These are phyloP conservation scores for Achlya hypogyna DNA, from an alignment of 352 stramenopile species.

Conservation along the genomic window DNA sequence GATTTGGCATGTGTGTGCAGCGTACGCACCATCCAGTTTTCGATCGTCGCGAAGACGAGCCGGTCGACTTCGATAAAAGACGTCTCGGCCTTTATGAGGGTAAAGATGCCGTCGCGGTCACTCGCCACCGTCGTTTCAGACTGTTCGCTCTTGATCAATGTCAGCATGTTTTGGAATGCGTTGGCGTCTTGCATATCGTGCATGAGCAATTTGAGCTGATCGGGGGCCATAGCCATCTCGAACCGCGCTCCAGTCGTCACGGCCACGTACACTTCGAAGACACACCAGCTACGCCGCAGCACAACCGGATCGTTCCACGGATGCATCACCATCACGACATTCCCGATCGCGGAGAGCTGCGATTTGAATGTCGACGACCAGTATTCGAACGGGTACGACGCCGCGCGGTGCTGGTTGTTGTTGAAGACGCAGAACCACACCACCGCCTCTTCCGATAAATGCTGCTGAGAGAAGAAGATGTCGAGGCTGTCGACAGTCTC, in stretches of 20 bases:
- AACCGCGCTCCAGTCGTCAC: background rate
- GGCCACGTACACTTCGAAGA: constrained; percentile 10
- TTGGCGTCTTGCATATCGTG: background rate
- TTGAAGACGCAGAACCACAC: constrained; percentile 15
- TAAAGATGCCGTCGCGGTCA: background rate
- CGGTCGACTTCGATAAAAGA: constrained; percentile 2
- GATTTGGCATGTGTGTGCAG: background rate
- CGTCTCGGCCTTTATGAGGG: background rate
- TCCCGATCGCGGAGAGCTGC: background rate
- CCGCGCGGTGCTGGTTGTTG: background rate
- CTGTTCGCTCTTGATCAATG: background rate
- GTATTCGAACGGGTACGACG: background rate
- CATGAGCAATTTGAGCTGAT: background rate
- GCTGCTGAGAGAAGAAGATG: background rate
- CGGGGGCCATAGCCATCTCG: background rate
- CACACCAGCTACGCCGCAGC: background rate
- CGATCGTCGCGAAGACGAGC: background rate
- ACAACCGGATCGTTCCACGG: constrained; percentile 8
- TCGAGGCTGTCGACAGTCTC: constrained; percentile 1
- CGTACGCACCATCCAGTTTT: background rate
- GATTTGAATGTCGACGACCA: background rate
- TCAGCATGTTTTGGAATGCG: constrained; percentile 1
- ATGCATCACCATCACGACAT: constrained; percentile 1
- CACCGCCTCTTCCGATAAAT: background rate
- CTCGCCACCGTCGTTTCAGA: background rate